Conservation (phyloP, 2,329 filamentous ascomycete genomes). For the Endothia cerciana region DNA sequence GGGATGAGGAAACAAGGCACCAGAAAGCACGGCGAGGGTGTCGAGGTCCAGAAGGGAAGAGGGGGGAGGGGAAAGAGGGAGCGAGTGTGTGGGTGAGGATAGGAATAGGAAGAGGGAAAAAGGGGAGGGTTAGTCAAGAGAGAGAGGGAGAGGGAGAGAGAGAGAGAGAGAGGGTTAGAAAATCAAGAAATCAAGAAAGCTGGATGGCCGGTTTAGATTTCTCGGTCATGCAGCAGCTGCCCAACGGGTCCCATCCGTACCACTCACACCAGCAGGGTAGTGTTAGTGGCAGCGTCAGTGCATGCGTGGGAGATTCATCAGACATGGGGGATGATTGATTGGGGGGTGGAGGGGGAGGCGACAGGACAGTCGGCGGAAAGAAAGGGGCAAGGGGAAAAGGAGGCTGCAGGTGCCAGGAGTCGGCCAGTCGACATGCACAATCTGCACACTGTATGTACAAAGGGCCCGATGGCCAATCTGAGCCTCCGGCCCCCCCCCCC, state of each 20-base stretch:
- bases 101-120: conserved; percentile 8
- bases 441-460: conserved; percentile 2
- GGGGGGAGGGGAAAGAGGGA: conserved; percentile 31
- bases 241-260: conserved; percentile 5
- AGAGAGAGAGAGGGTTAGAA: conserved; percentile 18
- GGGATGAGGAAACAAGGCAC: conserved; percentile 17
- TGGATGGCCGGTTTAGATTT: conserved; percentile 24
- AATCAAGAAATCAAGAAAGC: conserved; percentile 23
- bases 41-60: conserved; percentile 33
- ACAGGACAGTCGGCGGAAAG: conserved; percentile 17
- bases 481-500: background rate
- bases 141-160: conserved; percentile 8
- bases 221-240: conserved; percentile 16
- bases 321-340: conserved; percentile 9
- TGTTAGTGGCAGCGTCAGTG: conserved; percentile 8
- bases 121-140: conserved; percentile 22
- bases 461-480: background rate
- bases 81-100: conserved; percentile 19
- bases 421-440: background rate
- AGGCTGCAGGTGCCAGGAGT: conserved; percentile 31
- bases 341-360: conserved; percentile 3
- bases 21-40: conserved; percentile 32
- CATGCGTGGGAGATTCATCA: conserved; percentile 11
- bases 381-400: conserved; percentile 31
- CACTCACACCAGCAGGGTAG: conserved; percentile 5